Evolutionary conservation across 768 basidiomycete genomes (phyloP).

Genomic region (Baorangia bicolor): DNA sequence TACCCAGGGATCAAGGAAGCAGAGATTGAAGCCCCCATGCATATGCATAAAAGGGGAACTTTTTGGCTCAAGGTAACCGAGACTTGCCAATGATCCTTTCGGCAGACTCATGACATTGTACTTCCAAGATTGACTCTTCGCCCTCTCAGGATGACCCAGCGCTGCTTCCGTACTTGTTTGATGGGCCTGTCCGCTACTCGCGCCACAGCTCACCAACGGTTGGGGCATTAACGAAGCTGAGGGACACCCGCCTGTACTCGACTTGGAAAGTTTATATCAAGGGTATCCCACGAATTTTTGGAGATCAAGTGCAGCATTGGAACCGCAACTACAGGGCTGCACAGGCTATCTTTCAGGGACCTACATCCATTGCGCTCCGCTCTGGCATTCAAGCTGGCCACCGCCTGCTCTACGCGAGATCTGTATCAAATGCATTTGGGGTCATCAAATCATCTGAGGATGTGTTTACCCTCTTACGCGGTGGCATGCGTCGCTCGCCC

Average conservation of each 20-base stretch:
- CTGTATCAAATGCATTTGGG: slow-evolving; percentile 61
- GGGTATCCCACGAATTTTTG: slow-evolving; percentile 58
- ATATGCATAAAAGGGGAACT: slow-evolving; percentile 52
- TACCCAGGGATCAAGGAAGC: slow-evolving; percentile 59
- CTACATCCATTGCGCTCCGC: slow-evolving; percentile 61
- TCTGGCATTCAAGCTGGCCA: slow-evolving; percentile 72
- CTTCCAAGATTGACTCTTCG: slow-evolving; percentile 51
- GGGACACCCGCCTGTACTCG: slow-evolving; percentile 64
- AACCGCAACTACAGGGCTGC: slow-evolving; percentile 67
- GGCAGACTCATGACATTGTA: slow-evolving; percentile 3
- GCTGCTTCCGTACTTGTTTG: slow-evolving; percentile 59
- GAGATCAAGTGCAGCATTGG: slow-evolving; percentile 63
- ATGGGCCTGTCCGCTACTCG: slow-evolving; percentile 72
- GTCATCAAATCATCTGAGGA: slow-evolving; percentile 50
- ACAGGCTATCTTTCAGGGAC: slow-evolving; percentile 65
- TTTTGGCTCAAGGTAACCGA: slow-evolving; percentile 64
- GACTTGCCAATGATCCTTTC: too few relatives aligned
- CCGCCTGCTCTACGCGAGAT: slow-evolving; percentile 70
- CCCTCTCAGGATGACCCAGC: slow-evolving; percentile 44
- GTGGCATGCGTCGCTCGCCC: slow-evolving; percentile 29
- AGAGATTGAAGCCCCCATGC: slow-evolving; percentile 55
- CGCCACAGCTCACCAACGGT: slow-evolving; percentile 70
- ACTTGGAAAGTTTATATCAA: slow-evolving; percentile 77
- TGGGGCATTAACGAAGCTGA: slow-evolving; percentile 60
- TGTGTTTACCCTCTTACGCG: slow-evolving; percentile 51